Evolutionary conservation across 129 eudicot species (phyloP).

Genomic region (Heracleum sosnowskyi): DNA sequence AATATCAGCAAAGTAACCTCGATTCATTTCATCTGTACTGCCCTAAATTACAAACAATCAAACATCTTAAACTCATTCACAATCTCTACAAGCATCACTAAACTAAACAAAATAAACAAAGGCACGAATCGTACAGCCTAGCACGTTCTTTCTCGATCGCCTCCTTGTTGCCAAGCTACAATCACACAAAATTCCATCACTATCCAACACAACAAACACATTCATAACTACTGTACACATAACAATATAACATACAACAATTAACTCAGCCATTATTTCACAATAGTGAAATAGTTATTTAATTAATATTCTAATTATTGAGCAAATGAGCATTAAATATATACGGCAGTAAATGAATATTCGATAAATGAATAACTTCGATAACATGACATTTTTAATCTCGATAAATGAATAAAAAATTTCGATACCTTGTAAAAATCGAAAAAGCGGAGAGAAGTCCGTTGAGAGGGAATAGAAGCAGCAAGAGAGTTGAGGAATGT

Average conservation of each 20-base stretch:
- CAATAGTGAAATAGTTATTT: no score
- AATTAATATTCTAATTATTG: no score
- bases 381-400: not conserved
- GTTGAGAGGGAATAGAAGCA: constrained; percentile 38
- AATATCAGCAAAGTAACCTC: constrained; percentile 94
- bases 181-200: constrained; percentile 17
- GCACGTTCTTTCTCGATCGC: constrained; percentile 88
- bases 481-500: constrained; percentile 23
- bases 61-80: constrained; percentile 20
- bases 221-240: no score
- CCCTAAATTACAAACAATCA: constrained; percentile 49
- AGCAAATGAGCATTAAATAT: no score
- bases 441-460: constrained; percentile 60
- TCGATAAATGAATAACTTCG: no score
- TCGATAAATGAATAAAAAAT: not conserved
- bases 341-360: no score
- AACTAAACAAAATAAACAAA: not conserved
- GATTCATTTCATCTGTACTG: constrained; percentile 97
- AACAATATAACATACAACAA: constrained; percentile 5
- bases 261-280: not conserved
- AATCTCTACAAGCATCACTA: not conserved
- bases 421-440: constrained; percentile 55
- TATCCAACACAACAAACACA: not conserved
- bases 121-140: constrained; percentile 55
- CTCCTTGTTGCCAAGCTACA: constrained; percentile 72